phyloP scores from a whole-genome alignment of 208 protist genomes.

The Trypanosoma melophagium region DNA sequence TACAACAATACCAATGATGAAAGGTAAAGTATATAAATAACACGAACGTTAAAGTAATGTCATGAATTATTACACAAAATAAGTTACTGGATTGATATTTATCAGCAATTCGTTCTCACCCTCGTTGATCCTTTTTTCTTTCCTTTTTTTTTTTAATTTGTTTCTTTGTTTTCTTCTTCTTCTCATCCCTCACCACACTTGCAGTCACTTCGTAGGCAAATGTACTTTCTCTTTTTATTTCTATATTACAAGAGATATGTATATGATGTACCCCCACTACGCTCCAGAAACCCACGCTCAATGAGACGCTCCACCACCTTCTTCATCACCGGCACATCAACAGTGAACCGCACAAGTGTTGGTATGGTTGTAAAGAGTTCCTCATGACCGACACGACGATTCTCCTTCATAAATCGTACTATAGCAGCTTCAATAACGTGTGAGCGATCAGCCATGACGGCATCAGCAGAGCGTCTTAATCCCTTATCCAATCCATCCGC shows the following conservation, averaged over 20 bases:
- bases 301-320: conserved; percentile 93
- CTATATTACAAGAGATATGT: conserved; percentile 85
- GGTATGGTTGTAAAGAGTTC: conserved; percentile 80
- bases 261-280: conserved; percentile 76
- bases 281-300: conserved; percentile 93
- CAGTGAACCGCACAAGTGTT: conserved; percentile 82
- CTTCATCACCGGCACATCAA: conserved; percentile 87
- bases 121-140: conserved; percentile 6
- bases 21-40: too few relatives aligned
- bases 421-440: conserved; percentile 91
- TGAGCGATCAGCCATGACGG: conserved; percentile 76
- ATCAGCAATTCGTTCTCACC: too few relatives aligned
- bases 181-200: not conserved
- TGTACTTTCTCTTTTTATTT: too few relatives aligned
- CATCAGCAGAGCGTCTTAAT: conserved; percentile 53
- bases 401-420: conserved; percentile 94
- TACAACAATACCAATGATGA: too few relatives aligned
- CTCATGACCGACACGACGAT: conserved; percentile 68
- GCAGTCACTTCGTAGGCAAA: not conserved
- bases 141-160: conserved; percentile 14
- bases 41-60: too few relatives aligned
- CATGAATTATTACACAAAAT: too few relatives aligned
- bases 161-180: conserved; percentile 22
- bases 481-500: conserved; percentile 85
- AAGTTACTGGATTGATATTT: too few relatives aligned